Evolutionary conservation across 768 basidiomycete genomes (phyloP).

Genomic region (Leccinum variicolor): DNA sequence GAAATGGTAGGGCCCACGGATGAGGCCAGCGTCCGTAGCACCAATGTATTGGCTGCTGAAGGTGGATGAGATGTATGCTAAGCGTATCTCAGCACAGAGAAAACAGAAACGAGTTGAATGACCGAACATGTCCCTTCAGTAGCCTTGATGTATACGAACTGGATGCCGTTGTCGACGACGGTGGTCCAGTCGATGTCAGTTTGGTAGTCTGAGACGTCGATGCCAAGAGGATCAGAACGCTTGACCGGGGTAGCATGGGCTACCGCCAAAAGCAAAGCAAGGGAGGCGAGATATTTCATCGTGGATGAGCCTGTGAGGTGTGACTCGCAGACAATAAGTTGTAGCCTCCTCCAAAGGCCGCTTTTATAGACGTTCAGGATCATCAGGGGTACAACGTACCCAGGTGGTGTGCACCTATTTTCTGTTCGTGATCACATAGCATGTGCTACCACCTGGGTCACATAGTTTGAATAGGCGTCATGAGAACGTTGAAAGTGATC

Average conservation of each 20-base stretch:
- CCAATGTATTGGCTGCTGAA: constrained; percentile 53
- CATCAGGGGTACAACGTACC: not conserved
- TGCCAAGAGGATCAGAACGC: constrained; percentile 44
- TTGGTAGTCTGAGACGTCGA: constrained; percentile 56
- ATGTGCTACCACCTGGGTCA: constrained; percentile 10
- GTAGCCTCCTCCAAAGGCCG: not conserved
- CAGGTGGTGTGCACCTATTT: not conserved
- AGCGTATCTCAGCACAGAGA: not conserved
- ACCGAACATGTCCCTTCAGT: constrained; percentile 56
- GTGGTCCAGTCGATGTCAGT: constrained; percentile 48
- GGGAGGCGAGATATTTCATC: constrained; percentile 21
- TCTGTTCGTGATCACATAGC: constrained; percentile 6
- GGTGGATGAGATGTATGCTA: constrained; percentile 23
- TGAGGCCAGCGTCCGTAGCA: constrained; percentile 52
- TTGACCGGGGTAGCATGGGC: constrained; percentile 15
- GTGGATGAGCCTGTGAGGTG: not conserved
- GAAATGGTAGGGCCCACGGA: constrained; percentile 61
- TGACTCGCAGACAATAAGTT: not conserved
- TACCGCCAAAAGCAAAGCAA: constrained; percentile 15
- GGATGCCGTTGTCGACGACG: constrained; percentile 48
- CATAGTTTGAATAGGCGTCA: constrained; percentile 2
- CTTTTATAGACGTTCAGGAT: constrained; percentile 10
- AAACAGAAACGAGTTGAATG: not conserved
- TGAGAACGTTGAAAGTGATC: not conserved
- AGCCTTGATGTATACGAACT: constrained; percentile 65